Conservation (phyloP, 345 rosid genomes). For the Populus ilicifolia region DNA sequence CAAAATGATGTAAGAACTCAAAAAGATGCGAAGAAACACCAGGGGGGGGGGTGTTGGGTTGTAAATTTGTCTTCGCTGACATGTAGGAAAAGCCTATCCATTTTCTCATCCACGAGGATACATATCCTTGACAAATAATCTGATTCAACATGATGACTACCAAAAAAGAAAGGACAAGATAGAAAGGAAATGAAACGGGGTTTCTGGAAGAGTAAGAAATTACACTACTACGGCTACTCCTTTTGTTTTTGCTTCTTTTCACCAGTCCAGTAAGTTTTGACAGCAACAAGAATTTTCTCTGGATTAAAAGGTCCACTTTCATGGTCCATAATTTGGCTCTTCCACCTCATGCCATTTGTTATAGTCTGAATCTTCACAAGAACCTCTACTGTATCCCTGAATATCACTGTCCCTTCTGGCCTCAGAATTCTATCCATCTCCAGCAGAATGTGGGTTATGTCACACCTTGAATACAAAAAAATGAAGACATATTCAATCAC, state of each 20-base stretch:
- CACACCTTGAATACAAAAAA: constrained; percentile 53
- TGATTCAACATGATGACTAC: neutral
- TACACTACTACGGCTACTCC: constrained; percentile 7
- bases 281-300: constrained; percentile 87
- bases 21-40: neutral
- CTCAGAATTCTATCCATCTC: constrained; percentile 96
- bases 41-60: neutral
- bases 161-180: neutral
- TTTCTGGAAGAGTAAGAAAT: neutral
- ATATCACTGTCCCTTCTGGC: constrained; percentile 91
- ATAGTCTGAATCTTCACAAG: constrained; percentile 66
- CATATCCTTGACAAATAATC: neutral
- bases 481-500: neutral
- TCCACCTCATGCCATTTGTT: constrained; percentile 87
- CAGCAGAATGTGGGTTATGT: constrained; percentile 65
- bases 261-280: constrained; percentile 89
- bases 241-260: constrained; percentile 32
- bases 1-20: neutral
- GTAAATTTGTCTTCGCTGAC: neutral
- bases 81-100: neutral
- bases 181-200: neutral
- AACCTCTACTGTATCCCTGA: constrained; percentile 84
- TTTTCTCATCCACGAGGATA: neutral
- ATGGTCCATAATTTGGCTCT: constrained; percentile 70
- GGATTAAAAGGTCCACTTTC: constrained; percentile 94